These are phyloP conservation scores for Flaveria linearis DNA, from an alignment of 129 eudicot genomes.

Conservation along the genomic window DNA sequence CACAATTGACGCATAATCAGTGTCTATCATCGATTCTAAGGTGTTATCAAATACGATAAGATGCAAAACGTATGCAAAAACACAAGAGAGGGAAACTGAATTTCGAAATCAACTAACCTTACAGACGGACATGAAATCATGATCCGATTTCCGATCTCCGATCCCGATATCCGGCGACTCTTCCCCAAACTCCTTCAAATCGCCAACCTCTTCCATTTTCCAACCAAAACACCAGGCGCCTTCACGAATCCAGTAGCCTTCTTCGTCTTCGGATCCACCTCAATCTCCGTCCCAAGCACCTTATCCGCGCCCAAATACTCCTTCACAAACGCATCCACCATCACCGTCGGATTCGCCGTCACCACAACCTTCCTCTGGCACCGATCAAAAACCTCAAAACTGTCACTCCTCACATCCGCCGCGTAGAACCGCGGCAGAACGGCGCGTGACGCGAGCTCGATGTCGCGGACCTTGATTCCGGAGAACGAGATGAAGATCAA, in stretches of 20 bases:
- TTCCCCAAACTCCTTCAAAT: conserved; percentile 76
- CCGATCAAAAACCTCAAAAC: conserved; percentile 66
- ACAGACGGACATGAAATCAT: conserved; percentile 92
- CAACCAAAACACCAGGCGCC: conserved; percentile 83
- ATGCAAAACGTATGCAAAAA: no score
- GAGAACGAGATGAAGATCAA: conserved; percentile 73
- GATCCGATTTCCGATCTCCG: conserved; percentile 93
- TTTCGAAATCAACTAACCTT: conserved; percentile 53
- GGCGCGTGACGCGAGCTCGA: conserved; percentile 89
- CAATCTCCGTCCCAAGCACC: conserved; percentile 91
- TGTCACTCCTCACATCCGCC: conserved; percentile 69
- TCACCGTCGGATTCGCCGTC: conserved; percentile 88
- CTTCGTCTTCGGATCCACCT: conserved; percentile 76
- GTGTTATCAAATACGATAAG: no score
- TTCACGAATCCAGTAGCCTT: conserved; percentile 90
- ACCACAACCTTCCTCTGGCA: conserved; percentile 77
- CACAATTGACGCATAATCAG: no score
- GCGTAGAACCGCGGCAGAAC: conserved; percentile 83
- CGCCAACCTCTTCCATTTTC: conserved; percentile 70
- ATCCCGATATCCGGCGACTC: conserved; percentile 86
- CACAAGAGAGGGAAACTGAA: neutral
- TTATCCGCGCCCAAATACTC: conserved; percentile 87
- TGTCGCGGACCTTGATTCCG: conserved; percentile 70
- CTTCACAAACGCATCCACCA: conserved; percentile 93
- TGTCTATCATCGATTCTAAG: no score